Conservation (phyloP, 1,284 basidiomycete species). For the Cryptococcus depauperatus region DNA sequence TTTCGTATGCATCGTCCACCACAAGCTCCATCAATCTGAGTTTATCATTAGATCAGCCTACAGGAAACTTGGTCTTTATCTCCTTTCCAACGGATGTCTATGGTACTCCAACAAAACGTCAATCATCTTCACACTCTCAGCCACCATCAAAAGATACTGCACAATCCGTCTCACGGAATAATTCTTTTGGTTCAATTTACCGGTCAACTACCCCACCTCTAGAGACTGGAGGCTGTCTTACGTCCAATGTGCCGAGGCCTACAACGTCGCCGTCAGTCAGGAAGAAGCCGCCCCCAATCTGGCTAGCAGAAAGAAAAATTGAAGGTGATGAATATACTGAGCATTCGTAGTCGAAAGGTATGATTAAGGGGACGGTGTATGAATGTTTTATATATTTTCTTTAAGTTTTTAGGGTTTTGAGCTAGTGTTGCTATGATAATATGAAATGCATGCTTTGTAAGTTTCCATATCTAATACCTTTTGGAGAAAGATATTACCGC, state of each 20-base stretch:
- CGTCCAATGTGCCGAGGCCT: neutral
- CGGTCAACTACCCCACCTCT: neutral
- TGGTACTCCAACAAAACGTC: constrained; percentile 19
- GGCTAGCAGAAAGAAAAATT: neutral
- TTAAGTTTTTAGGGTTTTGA: too few relatives aligned
- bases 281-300: neutral
- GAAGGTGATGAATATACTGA: too few relatives aligned
- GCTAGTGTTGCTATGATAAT: too few relatives aligned
- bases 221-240: neutral
- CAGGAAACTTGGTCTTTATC: constrained; percentile 37
- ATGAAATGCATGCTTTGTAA: too few relatives aligned
- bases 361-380: too few relatives aligned
- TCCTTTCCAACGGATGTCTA: constrained; percentile 27
- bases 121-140: neutral
- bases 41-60: constrained; percentile 29
- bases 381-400: too few relatives aligned
- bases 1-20: constrained; percentile 8
- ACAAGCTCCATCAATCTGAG: constrained; percentile 37
- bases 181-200: neutral
- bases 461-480: too few relatives aligned
- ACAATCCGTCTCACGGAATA: neutral
- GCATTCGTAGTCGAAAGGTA: too few relatives aligned
- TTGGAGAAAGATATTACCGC: constrained; percentile 8
- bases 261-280: neutral
- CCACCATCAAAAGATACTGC: neutral